phyloP scores from a whole-genome alignment of 306 rosid species.

The Astragalus glycyphyllos region DNA sequence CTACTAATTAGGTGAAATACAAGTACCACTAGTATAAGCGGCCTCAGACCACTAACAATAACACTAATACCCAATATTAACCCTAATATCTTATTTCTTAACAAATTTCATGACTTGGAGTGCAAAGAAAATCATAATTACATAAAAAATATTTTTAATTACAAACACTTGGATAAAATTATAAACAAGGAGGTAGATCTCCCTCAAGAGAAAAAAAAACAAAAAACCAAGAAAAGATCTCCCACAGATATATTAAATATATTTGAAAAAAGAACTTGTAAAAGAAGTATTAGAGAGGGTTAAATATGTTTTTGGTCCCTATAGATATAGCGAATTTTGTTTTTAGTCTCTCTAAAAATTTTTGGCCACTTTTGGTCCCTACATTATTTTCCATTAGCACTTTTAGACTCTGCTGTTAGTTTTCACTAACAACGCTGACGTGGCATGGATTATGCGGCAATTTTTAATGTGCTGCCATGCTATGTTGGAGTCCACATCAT shows the following conservation, averaged over 20 bases:
- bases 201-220: slow-evolving; percentile 9
- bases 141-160: slow-evolving; percentile 2
- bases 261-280: not conserved
- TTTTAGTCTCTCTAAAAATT: no score
- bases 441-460: no score
- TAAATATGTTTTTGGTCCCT: no score
- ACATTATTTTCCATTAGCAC: no score
- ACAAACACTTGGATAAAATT: slow-evolving; percentile 6
- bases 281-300: slow-evolving; percentile 32
- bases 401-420: no score
- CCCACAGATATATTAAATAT: not conserved
- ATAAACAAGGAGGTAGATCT: slow-evolving; percentile 16
- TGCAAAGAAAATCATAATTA: slow-evolving; percentile 29
- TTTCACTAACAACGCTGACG: no score
- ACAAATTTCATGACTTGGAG: slow-evolving; percentile 4
- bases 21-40: slow-evolving; percentile 10
- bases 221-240: not conserved
- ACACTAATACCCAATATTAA: not conserved
- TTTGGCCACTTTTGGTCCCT: no score
- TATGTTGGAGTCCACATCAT: no score
- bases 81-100: slow-evolving; percentile 15
- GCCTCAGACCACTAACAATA: slow-evolving; percentile 16
- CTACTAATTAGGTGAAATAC: slow-evolving; percentile 26
- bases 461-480: no score
- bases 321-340: no score